These are phyloP conservation scores for Thalassiosira pacifica DNA, from an alignment of 352 stramenopile genomes.

Conservation along the genomic window DNA sequence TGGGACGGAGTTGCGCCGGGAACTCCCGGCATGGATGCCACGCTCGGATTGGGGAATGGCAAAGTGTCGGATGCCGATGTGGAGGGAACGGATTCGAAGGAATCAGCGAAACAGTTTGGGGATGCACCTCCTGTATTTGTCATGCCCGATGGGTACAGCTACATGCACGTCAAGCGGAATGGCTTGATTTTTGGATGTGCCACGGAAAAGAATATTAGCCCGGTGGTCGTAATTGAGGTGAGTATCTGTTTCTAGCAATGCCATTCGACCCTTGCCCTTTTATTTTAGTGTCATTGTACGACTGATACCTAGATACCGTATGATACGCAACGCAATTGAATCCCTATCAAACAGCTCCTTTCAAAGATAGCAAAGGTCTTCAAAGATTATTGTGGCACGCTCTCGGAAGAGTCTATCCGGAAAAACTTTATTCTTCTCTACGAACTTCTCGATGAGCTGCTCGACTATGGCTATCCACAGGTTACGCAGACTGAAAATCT, in stretches of 20 bases:
- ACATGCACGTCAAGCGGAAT: slow-evolving; percentile 98
- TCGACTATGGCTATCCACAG: slow-evolving; percentile 99
- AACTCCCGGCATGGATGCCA: slow-evolving; percentile 57
- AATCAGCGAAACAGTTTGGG: slow-evolving; percentile 75
- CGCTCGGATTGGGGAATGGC: slow-evolving; percentile 24
- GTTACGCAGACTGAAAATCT: slow-evolving; percentile 97
- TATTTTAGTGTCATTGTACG: too few relatives aligned
- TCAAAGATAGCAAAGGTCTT: slow-evolving; percentile 93
- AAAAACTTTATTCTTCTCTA: slow-evolving; percentile 99
- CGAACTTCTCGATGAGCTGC: slow-evolving; percentile 98
- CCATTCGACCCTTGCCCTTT: slow-evolving; percentile 1
- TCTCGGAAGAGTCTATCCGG: slow-evolving; percentile 97
- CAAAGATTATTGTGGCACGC: slow-evolving; percentile 99
- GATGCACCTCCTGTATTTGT: slow-evolving; percentile 97
- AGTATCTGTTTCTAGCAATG: slow-evolving; percentile 73
- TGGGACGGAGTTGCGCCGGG: slow-evolving; percentile 90
- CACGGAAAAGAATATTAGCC: slow-evolving; percentile 96
- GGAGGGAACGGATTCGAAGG: slow-evolving; percentile 33
- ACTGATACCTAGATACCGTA: slow-evolving; percentile 72
- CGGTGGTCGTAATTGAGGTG: slow-evolving; percentile 95
- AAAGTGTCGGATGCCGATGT: slow-evolving; percentile 22
- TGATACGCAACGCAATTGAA: slow-evolving; percentile 3
- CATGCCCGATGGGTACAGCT: slow-evolving; percentile 96
- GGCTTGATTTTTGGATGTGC: slow-evolving; percentile 98
- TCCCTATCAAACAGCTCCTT: slow-evolving; percentile 58